Evolutionary conservation across 495 filamentous ascomycete genomes (phyloP).

Genomic region (Thermothielavioides terrestris): DNA sequence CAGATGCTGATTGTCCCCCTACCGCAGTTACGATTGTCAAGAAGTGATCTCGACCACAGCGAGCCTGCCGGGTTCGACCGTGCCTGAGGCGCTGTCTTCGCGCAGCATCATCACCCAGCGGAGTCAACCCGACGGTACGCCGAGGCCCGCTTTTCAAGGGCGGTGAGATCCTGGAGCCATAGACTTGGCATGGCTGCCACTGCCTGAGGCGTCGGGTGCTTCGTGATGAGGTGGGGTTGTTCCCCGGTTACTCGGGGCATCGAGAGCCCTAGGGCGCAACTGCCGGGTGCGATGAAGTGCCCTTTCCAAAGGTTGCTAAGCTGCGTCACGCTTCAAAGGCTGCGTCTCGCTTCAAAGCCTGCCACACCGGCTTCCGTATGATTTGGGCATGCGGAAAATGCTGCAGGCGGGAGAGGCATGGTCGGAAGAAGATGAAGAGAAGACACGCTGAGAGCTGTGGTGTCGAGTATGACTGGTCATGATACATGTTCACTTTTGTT

Average conservation of each 20-base stretch:
- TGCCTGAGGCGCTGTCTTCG: not conserved
- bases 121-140: not conserved
- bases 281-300: too few species aligned
- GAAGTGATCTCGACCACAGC: conserved; percentile 47
- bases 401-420: not conserved
- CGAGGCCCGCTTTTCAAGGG: not conserved
- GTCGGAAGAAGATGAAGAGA: not conserved
- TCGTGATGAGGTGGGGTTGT: not conserved
- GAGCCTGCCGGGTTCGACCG: not conserved
- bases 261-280: too few species aligned
- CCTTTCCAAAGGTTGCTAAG: too few species aligned
- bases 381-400: not conserved
- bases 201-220: not conserved
- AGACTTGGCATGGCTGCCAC: not conserved
- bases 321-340: too few species aligned
- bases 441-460: not conserved
- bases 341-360: too few species aligned
- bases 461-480: not conserved
- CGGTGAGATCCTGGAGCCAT: not conserved
- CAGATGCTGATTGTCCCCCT: conserved; percentile 21
- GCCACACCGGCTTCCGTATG: too few species aligned
- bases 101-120: not conserved
- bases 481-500: not conserved
- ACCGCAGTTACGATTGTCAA: conserved; percentile 84
- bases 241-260: not conserved